phyloP scores from a whole-genome alignment of 306 rosid genomes.

The Rosa multiflora region DNA sequence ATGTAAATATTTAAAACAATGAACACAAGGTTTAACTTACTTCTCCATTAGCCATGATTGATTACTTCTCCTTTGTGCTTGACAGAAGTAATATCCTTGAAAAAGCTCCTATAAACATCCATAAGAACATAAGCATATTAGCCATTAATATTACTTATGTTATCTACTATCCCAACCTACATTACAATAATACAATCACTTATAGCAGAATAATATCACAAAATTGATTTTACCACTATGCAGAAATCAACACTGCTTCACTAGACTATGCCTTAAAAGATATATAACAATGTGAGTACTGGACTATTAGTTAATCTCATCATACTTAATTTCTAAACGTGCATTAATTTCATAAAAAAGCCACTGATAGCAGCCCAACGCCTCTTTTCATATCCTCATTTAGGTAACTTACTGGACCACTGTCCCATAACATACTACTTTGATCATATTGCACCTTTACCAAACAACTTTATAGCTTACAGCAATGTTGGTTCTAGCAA shows the following conservation, averaged over 20 bases:
- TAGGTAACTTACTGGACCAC: not conserved
- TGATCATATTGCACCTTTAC: not conserved
- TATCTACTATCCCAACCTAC: too few species aligned
- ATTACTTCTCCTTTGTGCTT: too few species aligned
- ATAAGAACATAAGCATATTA: too few species aligned
- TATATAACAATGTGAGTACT: not conserved
- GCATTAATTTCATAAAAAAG: not conserved
- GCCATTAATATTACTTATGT: too few species aligned
- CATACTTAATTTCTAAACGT: not conserved
- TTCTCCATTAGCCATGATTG: too few species aligned
- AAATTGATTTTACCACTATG: not conserved
- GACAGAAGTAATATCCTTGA: too few species aligned
- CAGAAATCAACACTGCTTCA: not conserved
- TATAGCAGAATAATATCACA: not conserved
- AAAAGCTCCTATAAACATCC: too few species aligned
- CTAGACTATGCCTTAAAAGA: not conserved
- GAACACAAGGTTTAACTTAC: too few species aligned
- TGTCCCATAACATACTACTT: not conserved
- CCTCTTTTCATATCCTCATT: not conserved
- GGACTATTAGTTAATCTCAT: not conserved
- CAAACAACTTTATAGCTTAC: not conserved
- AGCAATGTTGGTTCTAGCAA: too few species aligned
- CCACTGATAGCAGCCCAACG: not conserved
- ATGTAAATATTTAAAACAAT: too few species aligned
- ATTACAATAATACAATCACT: not conserved